Evolutionary conservation across 768 basidiomycete species (phyloP).

Genomic region (Leccinum subgranulosum): DNA sequence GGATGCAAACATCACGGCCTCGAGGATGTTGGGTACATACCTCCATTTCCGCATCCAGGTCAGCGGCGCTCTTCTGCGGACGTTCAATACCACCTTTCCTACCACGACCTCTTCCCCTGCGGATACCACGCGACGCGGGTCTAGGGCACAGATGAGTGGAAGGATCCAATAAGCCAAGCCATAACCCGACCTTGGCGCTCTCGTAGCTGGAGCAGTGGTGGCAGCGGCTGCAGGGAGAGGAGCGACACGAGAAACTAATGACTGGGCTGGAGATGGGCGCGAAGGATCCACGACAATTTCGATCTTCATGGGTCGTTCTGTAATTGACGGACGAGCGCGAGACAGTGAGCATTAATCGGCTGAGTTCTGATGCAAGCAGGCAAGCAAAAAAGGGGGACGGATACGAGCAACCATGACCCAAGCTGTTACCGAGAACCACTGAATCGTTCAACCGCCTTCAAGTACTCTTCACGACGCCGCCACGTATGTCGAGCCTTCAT

Average conservation of each 20-base stretch:
- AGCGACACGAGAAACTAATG: constrained; percentile 83
- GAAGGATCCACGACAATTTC: constrained; percentile 93
- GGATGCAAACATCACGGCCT: neutral
- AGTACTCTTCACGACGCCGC: constrained; percentile 20
- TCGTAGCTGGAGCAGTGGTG: constrained; percentile 14
- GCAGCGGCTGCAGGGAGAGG: constrained; percentile 48
- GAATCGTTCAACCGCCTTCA: constrained; percentile 24
- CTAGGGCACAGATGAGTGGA: constrained; percentile 17
- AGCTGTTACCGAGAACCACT: constrained; percentile 23
- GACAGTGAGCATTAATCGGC: constrained; percentile 35
- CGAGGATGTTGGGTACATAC: constrained; percentile 40
- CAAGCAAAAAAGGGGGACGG: constrained; percentile 43
- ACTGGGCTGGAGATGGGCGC: constrained; percentile 52
- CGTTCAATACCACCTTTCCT: constrained; percentile 51
- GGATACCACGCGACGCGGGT: constrained; percentile 39
- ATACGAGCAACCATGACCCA: constrained; percentile 35
- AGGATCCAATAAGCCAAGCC: neutral
- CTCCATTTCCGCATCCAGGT: constrained; percentile 98
- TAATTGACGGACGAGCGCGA: constrained; percentile 34
- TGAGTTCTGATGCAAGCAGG: constrained; percentile 34
- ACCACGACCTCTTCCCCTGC: constrained; percentile 43
- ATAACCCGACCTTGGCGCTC: constrained; percentile 36
- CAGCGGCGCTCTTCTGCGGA: constrained; percentile 77
- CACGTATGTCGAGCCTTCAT: constrained; percentile 23
- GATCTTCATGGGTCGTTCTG: constrained; percentile 98